Base-by-base conservation (phyloP, 2,329 filamentous ascomycete genomes). In the Xylaria sp. region DNA sequence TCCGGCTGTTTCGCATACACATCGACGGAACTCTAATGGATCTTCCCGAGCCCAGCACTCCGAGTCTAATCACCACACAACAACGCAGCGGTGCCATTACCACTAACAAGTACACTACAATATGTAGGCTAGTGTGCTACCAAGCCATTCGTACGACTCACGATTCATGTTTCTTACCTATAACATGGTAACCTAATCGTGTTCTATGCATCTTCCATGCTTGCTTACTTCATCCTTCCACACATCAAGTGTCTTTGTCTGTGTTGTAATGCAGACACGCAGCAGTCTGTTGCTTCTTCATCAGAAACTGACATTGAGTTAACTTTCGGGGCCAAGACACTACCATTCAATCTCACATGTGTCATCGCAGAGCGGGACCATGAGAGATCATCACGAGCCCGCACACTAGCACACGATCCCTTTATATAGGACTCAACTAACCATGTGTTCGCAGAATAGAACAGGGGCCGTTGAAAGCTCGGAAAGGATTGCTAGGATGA, bases 401-500 rank as follows among this genome's bases (percentile, higher is more conserved):
- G 28, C 51, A 44, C 36, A 28, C 53, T 62, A 23, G 63, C 62
- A 40, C n/a, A 5, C 31, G 15, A 62, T 62, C 51, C 42, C 28
- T 48, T 63, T 59, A 56, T 38, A 13, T 38, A 13, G 38, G 23
- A 33, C 59, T 59, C 53, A 40, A 63, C 36, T 46, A 40, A 63
- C 36, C 10, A 54, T 40, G 36, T 28, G 31, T 49, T 63, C 46
- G 59, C 61, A 51, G 57, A 62, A 61, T 69, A 59, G 67, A 57
- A 57, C 59, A 60, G 54, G 46, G 59, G 20, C 54, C 17, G 33
- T 64, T 42, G 49, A 67, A 62, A 58, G 59, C 44, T 57, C 62
- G 68, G 59, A 63, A 68, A 66, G 65, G 68, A 70, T 63, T 49
- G 20, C 49, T 10, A 61, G 65, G 66, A 68, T 63, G 59, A 36